Conservation (phyloP, 192 early-diverging fungal species). For the Pilaira anomala region DNA sequence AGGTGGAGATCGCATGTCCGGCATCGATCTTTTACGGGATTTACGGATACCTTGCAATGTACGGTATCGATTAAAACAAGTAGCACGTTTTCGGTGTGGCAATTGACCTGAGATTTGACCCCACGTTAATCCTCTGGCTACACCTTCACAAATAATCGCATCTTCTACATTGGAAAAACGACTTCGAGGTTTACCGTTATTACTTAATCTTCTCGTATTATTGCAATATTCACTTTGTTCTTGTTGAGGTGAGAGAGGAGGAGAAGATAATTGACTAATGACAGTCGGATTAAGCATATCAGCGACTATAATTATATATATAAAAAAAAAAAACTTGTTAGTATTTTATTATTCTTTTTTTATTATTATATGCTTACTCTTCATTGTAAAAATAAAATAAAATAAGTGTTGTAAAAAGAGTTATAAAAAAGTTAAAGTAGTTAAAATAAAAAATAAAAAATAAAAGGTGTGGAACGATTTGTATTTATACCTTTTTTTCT, state of each 20-base stretch:
- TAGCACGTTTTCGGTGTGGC: slow-evolving; percentile 37
- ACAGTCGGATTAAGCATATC: slow-evolving; percentile 23
- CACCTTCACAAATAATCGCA: slow-evolving; percentile 35
- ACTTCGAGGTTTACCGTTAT: slow-evolving; percentile 28
- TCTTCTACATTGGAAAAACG: slow-evolving; percentile 36
- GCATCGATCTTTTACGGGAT: slow-evolving; percentile 24
- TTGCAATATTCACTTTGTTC: background rate
- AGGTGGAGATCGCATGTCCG: slow-evolving; percentile 6
- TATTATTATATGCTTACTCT: slow-evolving; percentile 4
- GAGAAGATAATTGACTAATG: background rate
- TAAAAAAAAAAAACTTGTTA: background rate
- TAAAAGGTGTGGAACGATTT: background rate
- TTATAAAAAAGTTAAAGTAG: background rate
- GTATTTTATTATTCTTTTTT: background rate
- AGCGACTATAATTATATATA: slow-evolving; percentile 18
- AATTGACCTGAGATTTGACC: slow-evolving; percentile 35
- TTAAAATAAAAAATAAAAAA: background rate
- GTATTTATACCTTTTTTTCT: too few species aligned
- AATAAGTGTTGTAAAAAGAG: background rate
- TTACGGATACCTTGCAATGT: slow-evolving; percentile 36
- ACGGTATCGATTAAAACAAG: slow-evolving; percentile 37
- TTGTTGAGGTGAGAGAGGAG: slow-evolving; percentile 14
- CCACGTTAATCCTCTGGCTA: slow-evolving; percentile 37
- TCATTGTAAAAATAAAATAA: background rate
- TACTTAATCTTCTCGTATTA: background rate